These are phyloP conservation scores for Phylloboletellus chloephorus DNA, from an alignment of 1,284 basidiomycete species.

Conservation along the genomic window DNA sequence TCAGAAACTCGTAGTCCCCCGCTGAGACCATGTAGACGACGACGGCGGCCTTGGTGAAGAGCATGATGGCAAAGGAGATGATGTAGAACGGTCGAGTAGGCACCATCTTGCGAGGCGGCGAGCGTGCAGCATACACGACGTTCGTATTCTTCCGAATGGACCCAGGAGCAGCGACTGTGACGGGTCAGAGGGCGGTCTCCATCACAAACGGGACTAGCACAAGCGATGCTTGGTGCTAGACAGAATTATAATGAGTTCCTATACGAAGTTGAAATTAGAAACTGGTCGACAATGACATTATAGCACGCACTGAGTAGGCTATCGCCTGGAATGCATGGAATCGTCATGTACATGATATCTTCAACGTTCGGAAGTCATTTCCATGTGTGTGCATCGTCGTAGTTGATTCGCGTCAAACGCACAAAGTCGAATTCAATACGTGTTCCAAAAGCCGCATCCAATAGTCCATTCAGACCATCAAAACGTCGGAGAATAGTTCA, in stretches of 20 bases:
- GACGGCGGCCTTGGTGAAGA: constrained; percentile 20
- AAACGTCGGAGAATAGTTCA: too few relatives aligned
- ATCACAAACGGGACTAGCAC: constrained; percentile 7
- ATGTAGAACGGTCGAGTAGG: constrained; percentile 12
- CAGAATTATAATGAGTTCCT: constrained; percentile 1
- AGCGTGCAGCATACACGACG: constrained; percentile 1
- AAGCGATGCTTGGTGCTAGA: constrained; percentile 4
- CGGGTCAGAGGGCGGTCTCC: background rate
- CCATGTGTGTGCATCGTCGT: too few relatives aligned
- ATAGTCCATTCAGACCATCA: background rate
- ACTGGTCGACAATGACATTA: background rate
- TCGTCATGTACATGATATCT: too few relatives aligned
- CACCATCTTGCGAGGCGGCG: constrained; percentile 14
- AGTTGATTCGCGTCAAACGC: too few relatives aligned
- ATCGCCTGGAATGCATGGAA: too few relatives aligned
- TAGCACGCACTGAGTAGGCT: background rate
- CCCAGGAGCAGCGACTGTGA: background rate
- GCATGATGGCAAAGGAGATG: constrained; percentile 14
- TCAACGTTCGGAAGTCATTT: too few relatives aligned
- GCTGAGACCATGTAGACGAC: constrained; percentile 21
- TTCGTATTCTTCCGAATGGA: background rate
- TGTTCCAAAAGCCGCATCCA: background rate
- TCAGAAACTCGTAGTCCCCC: constrained; percentile 16
- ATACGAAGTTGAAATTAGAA: background rate
- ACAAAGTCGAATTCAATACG: background rate